Evolutionary conservation across 352 stramenopile species (phyloP).

Genomic region (Pythium diclinum): DNA sequence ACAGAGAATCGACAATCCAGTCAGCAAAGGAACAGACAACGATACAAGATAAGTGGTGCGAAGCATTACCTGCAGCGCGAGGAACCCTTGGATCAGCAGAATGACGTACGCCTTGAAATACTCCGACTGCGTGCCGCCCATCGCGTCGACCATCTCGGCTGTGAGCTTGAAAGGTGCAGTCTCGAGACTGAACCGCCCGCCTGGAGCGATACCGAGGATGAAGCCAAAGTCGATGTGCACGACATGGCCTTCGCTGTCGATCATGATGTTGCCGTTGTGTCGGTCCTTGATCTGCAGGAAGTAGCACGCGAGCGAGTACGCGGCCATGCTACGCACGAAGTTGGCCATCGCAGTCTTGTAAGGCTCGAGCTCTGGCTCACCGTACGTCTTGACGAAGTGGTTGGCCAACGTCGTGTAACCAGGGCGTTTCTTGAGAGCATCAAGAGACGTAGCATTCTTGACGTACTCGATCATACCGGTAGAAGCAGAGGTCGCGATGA

Average conservation of each 20-base stretch:
- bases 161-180: slow-evolving; percentile 98
- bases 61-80: slow-evolving; percentile 89
- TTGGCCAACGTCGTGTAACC: slow-evolving; percentile 85
- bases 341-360: slow-evolving; percentile 96
- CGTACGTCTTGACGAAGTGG: slow-evolving; percentile 94
- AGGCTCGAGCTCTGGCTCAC: slow-evolving; percentile 55
- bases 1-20: slow-evolving; percentile 19
- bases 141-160: slow-evolving; percentile 96
- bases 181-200: slow-evolving; percentile 94
- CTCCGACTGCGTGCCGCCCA: slow-evolving; percentile 89
- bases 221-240: slow-evolving; percentile 99
- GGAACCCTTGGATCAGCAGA: slow-evolving; percentile 96
- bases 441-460: slow-evolving; percentile 96
- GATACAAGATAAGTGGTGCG: background rate
- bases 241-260: slow-evolving; percentile 95
- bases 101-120: slow-evolving; percentile 97
- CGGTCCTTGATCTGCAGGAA: slow-evolving; percentile 98
- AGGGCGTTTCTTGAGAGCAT: slow-evolving; percentile 91
- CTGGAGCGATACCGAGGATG: slow-evolving; percentile 96
- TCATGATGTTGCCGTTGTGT: slow-evolving; percentile 99
- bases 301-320: slow-evolving; percentile 97
- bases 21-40: background rate
- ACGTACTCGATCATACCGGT: slow-evolving; percentile 98
- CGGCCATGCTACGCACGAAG: slow-evolving; percentile 96
- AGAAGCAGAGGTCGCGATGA: slow-evolving; percentile 93